Evolutionary conservation across 805 yeast genomes (phyloP).

Genomic region (Metschnikowia hibisci): DNA sequence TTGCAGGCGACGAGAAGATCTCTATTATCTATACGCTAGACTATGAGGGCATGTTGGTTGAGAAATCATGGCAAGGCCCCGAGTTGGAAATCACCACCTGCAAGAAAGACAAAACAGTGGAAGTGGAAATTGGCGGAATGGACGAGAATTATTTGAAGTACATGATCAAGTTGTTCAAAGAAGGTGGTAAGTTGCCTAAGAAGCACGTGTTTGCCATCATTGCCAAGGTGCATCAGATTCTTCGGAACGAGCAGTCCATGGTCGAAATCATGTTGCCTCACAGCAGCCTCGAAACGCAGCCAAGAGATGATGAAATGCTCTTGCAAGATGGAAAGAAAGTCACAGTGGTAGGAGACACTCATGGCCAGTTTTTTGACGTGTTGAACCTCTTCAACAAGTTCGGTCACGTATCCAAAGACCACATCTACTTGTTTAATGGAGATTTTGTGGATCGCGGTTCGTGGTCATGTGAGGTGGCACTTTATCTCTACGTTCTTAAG

Average conservation of each 20-base stretch:
- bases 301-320: constrained; percentile 22
- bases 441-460: constrained; percentile 98
- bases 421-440: constrained; percentile 86
- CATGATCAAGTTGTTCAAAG: constrained; percentile 68
- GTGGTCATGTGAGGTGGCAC: constrained; percentile 96
- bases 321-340: constrained; percentile 41
- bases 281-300: constrained; percentile 18
- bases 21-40: constrained; percentile 47
- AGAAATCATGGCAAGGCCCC: constrained; percentile 60
- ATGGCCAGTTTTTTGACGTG: constrained; percentile 93
- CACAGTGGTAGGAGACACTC: constrained; percentile 96
- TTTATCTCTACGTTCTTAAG: constrained; percentile 73
- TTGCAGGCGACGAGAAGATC: constrained; percentile 63
- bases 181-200: constrained; percentile 73
- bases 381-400: constrained; percentile 70
- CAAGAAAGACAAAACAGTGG: constrained; percentile 23
- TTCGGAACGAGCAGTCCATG: constrained; percentile 66
- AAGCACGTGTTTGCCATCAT: constrained; percentile 80
- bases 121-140: constrained; percentile 35
- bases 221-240: constrained; percentile 61
- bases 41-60: constrained; percentile 46
- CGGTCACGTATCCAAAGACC: constrained; percentile 65
- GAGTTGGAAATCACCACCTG: constrained; percentile 38
- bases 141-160: constrained; percentile 55
- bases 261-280: constrained; percentile 58